These are phyloP conservation scores for Santalum album DNA, from an alignment of 164 flowering plant species.

Conservation along the genomic window DNA sequence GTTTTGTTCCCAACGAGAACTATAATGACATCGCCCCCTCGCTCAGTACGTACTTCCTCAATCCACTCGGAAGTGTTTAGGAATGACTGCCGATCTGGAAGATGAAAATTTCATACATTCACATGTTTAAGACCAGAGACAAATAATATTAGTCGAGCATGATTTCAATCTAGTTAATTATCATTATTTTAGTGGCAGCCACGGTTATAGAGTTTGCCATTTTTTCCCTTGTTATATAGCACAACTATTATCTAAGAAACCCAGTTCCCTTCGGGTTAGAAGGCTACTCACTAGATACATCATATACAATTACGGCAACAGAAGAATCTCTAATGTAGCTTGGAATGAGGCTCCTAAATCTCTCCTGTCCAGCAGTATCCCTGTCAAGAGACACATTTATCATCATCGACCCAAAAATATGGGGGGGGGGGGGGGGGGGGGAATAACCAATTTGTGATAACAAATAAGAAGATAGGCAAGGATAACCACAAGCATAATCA, in stretches of 20 bases:
- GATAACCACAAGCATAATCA: too few species aligned
- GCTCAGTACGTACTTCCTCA: slow-evolving; percentile 85
- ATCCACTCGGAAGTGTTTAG: slow-evolving; percentile 78
- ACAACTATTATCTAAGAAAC: not conserved
- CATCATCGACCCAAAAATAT: too few species aligned
- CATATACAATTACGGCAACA: slow-evolving; percentile 83
- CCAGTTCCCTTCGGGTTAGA: too few species aligned
- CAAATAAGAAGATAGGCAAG: too few species aligned
- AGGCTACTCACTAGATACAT: slow-evolving; percentile 77
- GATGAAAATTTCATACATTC: not conserved
- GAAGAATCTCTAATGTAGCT: slow-evolving; percentile 95
- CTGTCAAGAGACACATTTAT: slow-evolving; percentile 26
- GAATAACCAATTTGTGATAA: too few species aligned
- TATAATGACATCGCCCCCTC: slow-evolving; percentile 86
- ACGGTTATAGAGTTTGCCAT: too few species aligned
- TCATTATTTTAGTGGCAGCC: too few species aligned
- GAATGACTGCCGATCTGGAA: slow-evolving; percentile 67
- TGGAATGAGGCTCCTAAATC: slow-evolving; percentile 89
- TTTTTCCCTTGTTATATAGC: too few species aligned
- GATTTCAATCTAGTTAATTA: too few species aligned
- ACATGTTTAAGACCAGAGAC: too few species aligned
- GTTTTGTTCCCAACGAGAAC: slow-evolving; percentile 93
- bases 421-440: too few species aligned
- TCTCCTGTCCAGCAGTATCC: slow-evolving; percentile 96
- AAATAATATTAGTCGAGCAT: too few species aligned